Base-by-base conservation (phyloP, 805 yeast genomes). In the Komagataella kurtzmanii region DNA sequence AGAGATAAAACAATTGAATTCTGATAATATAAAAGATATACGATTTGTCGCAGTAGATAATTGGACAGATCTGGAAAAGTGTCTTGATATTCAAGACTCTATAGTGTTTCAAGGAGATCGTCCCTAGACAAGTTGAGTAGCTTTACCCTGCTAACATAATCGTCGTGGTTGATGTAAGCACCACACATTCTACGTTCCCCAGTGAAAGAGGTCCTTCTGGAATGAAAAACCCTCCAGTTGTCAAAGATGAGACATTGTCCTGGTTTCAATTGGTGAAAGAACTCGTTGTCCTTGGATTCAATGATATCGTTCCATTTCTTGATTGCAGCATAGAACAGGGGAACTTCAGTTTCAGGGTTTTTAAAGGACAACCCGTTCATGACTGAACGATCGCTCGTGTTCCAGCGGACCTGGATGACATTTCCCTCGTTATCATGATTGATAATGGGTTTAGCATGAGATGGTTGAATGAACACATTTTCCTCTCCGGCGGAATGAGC, bases 401-500 rank as follows among this genome's bases (percentile, higher is more conserved):
- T 83, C 88, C 88, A 83, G 21, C 88, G 71, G 12, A 81, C 76
- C 62, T 83, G 88, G 30, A 76, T 62, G 55, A 83, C 67, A 30
- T 79, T 68, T 2, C 81, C 83, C 10, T 54, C 52, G 7, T 63
- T 60, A 56, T 76, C 77, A 52, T 79, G 72, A 59, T 76, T 79
- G 63, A 83, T 74, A 3, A 82, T 71, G 4, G 87, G 85, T 57
- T 73, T 76, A 3, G 80, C 69, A 18, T 68, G 61, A 47, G 73
- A 75, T 2, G 86, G 82, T 58, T 76, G 81, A 49, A 81, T 78
- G 57, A 83, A 74, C 12, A 74, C 82, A 58, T 66, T 70, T 47
- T 75, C 81, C 59, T 83, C 88, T 21, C 89, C 89, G 6, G 87
- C 83, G n/a, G 83, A 76, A 59, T 83, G 88, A 19, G 85, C 85